These are phyloP conservation scores for Barnettozyma wickerhamii DNA, from an alignment of 805 yeast genomes.

Conservation along the genomic window DNA sequence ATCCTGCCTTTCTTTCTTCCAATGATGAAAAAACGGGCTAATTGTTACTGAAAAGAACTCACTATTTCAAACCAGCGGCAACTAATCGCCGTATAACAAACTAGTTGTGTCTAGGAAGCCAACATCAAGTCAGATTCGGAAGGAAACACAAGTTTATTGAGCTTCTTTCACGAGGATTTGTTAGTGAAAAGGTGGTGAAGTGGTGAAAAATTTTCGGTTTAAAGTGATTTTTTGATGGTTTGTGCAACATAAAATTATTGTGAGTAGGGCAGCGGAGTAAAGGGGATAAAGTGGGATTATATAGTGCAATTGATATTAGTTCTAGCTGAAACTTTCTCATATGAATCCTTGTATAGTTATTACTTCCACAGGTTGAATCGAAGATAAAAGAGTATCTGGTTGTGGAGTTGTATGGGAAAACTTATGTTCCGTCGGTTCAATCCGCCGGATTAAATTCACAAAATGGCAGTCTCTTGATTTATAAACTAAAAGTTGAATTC, in stretches of 20 bases:
- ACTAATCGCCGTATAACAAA: not conserved
- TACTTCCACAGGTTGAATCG: too few species aligned
- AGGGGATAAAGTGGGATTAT: not conserved
- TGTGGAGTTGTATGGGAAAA: too few species aligned
- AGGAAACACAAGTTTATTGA: not conserved
- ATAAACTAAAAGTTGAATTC: too few species aligned
- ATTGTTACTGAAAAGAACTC: not conserved
- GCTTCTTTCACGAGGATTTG: too few species aligned
- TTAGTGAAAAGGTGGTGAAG: not conserved
- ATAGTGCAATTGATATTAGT: too few species aligned
- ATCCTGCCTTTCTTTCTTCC: too few species aligned
- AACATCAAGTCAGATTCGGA: slow-evolving; percentile 1
- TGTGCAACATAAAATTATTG: not conserved
- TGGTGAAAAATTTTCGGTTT: not conserved
- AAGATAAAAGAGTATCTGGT: too few species aligned
- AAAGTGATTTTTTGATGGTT: not conserved
- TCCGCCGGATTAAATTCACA: too few species aligned
- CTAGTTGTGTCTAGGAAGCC: not conserved
- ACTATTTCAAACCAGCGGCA: slow-evolving; percentile 3
- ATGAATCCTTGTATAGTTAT: too few species aligned
- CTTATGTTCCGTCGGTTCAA: too few species aligned
- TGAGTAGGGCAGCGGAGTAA: not conserved
- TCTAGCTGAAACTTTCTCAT: too few species aligned
- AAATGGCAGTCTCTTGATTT: too few species aligned
- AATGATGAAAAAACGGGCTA: not conserved